Percentiles rank a stretch among this genome's conserved stretches.
Conservation (phyloP, 805 yeast species). For the Wickerhamiella azyma region DNA sequence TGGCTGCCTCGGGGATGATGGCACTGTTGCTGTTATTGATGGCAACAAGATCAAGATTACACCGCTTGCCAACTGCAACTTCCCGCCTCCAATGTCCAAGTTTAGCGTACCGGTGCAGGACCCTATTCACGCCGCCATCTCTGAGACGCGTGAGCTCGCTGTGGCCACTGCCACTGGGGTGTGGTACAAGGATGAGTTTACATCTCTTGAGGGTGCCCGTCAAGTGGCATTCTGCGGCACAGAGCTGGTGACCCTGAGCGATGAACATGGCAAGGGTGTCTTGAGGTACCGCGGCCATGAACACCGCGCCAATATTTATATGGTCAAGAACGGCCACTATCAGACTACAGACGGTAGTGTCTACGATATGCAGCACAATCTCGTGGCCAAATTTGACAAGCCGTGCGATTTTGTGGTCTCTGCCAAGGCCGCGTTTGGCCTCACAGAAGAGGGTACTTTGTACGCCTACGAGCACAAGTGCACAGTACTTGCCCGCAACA, state of each 20-base stretch:
- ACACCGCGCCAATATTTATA: not conserved
- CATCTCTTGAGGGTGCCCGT: constrained; percentile 2
- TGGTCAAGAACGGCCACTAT: constrained; percentile 5
- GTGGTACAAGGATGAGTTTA: not conserved
- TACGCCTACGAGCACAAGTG: constrained; percentile 34
- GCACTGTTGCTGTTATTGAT: constrained; percentile 71
- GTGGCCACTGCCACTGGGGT: constrained; percentile 1
- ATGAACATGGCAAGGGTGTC: not conserved
- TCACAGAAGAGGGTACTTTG: constrained; percentile 62
- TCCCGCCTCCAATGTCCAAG: constrained; percentile 87
- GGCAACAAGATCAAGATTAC: constrained; percentile 60
- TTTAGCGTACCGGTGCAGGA: constrained; percentile 46
- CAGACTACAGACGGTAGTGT: constrained; percentile 9
- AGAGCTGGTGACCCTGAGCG: not conserved
- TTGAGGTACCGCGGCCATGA: not conserved
- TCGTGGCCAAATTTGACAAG: constrained; percentile 48
- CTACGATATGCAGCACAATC: constrained; percentile 13
- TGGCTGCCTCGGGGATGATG: constrained; percentile 52
- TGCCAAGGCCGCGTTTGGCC: constrained; percentile 42
- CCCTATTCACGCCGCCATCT: constrained; percentile 54
- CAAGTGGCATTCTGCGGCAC: constrained; percentile 1
- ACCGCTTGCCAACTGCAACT: constrained; percentile 70
- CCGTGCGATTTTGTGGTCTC: constrained; percentile 38
- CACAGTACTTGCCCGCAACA: constrained; percentile 38
- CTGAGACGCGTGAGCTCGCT: constrained; percentile 27